Evolutionary conservation across 2,329 filamentous ascomycete species (phyloP).

Genomic region (Stenocarpella maydis): DNA sequence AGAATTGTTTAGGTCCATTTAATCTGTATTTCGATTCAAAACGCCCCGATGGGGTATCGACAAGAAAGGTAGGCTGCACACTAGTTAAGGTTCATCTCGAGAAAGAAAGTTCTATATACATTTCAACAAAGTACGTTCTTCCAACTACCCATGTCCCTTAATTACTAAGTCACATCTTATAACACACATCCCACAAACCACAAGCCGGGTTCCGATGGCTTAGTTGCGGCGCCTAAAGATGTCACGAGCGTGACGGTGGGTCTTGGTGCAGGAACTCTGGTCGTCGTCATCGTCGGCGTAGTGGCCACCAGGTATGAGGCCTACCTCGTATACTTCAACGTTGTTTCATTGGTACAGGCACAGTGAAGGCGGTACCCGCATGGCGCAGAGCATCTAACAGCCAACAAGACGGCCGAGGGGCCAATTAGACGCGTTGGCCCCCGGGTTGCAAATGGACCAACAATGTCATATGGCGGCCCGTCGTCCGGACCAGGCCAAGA

Average conservation of each 20-base stretch:
- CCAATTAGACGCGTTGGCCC: too few relatives aligned
- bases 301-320: too few relatives aligned
- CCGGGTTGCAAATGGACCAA: too few relatives aligned
- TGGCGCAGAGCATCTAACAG: too few relatives aligned
- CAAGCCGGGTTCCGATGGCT: not conserved
- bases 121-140: conserved; percentile 23
- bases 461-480: too few relatives aligned
- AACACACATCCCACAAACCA: too few relatives aligned
- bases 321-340: too few relatives aligned
- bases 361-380: too few relatives aligned
- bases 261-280: conserved; percentile 16
- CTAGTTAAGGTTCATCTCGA: not conserved
- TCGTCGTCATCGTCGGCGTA: conserved; percentile 6
- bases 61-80: conserved; percentile 17
- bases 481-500: too few relatives aligned
- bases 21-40: conserved; percentile 22
- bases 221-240: conserved; percentile 21
- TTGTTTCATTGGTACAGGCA: too few relatives aligned
- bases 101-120: conserved; percentile 25
- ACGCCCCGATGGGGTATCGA: conserved; percentile 4
- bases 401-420: too few relatives aligned
- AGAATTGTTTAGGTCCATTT: not conserved
- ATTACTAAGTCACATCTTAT: not conserved
- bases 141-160: conserved; percentile 1
- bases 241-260: conserved; percentile 32